Evolutionary conservation across 441 rosid species (phyloP), one percentile per base, ranked within the genome.

Genomic region (Euphorbia corollata): DNA sequence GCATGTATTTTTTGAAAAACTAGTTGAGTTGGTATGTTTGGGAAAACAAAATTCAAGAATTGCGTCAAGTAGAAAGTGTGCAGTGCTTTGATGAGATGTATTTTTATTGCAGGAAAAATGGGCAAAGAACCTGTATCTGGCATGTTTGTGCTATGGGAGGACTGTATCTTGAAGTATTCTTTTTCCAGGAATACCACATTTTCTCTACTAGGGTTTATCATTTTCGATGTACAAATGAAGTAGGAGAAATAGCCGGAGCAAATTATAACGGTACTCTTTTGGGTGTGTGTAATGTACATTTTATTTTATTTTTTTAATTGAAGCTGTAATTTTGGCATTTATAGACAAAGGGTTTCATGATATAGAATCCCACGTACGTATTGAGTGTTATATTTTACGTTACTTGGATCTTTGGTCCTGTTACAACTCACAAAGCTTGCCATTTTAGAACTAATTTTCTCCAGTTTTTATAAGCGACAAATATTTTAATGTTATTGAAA

Each of bases 91-190:
- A 57, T 23, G 12, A 57, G 27, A 57, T 4, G n/a, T n/a, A 6
- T 57, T 19, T 0, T 20, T 48, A 10, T 20, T 22, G 61, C 56
- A 63, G 67, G 67, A 63, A 63, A 63, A 63, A 63, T 63, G 67
- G 98, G 86, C 89, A 11, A 92, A 92, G 80, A 90, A 92, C 78
- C 98, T 92, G 23, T 92, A 92, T 70, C 93, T 92, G 13, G 82
- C 98, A 10, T 63, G 92, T 48, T 38, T 93, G 63, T 88, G 97
- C 81, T 89, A 88, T 55, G 97, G 97, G 68, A 83, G 97, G 71
- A 90, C 97, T 19, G 97, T 93, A 51, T 90, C 97, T 32, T 92
- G 82, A 88, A 58, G 68, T 38, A 5, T 22, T 22, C 50, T 39
- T 0, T 13, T 48, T 4, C 45, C 39, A 64, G 36, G 15, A 30